Base-by-base conservation (phyloP, 2,329 filamentous ascomycete genomes). In the Neoscytalidium dimidiatum region DNA sequence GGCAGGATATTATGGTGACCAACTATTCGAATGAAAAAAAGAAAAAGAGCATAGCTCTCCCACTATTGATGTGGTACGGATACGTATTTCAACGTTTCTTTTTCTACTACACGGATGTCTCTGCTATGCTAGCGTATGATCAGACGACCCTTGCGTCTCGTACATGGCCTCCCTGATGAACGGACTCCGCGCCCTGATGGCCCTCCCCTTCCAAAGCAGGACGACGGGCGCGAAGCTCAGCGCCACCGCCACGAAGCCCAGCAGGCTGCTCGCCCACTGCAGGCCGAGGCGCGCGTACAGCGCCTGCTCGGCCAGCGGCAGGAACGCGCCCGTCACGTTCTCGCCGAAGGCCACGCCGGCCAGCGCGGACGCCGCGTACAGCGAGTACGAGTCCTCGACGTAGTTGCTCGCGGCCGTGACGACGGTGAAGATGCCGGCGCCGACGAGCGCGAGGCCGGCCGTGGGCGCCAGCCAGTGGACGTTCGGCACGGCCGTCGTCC, bases 331-430 rank as follows among this genome's bases (percentile, higher is more conserved):
- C 46, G 83, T 78, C 3, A 80, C 67, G 65, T 85, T 84, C 72
- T 85, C 83, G 7, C 80, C 77, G 43, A 83, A 78, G 0, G 79
- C 81, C 2, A 83, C 78, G 0, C 80, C 82, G 1, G 80, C 82
- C 23, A 84, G 76, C 0, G 82, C 82, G 35, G 79, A 83, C 2
- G 78, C 83, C 3, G 82, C 81, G 66, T 84, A 84, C 43, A 79
- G 77, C 33, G 81, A 79, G 64, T 84, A 84, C 0, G 81, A 78
- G 65, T 84, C 81, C 1, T 78, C 79, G 31, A 81, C 71, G 57
- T 82, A 83, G 70, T 84, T 84, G 4, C 82, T 77, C 1, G 80
- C 82, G 8, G 80, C 81, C 67, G 84, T 77, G 62, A 80, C 78
- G 9, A 82, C 82, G 14, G 67, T 69, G 65, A 72, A 74, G 56